Percentiles rank a stretch among this genome's conserved stretches.
Evolutionary conservation across 345 rosid species (phyloP).

Genomic region (Eucalyptus microcorys): DNA sequence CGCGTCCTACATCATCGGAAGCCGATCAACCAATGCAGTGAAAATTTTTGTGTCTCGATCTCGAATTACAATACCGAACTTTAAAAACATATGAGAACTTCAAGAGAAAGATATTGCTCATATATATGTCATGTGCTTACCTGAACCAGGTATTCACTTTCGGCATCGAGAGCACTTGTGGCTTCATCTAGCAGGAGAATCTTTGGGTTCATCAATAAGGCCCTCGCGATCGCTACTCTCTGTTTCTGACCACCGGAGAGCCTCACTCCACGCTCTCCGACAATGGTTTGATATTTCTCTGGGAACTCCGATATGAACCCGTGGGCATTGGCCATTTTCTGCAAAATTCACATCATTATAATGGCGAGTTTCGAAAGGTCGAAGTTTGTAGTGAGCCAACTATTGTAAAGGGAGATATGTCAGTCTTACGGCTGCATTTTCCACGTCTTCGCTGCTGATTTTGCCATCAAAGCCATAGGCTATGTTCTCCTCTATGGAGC

Average conservation of each 20-base stretch:
- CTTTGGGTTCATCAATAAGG: conserved; percentile 76
- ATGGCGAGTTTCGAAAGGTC: not conserved
- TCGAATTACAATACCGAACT: not conserved
- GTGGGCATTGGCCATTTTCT: conserved; percentile 97
- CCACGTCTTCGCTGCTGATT: conserved; percentile 41
- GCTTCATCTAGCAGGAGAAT: conserved; percentile 86
- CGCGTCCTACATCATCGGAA: conserved; percentile 43
- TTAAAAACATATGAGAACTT: not conserved
- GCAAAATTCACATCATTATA: not conserved
- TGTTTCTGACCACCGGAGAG: conserved; percentile 96
- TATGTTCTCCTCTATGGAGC: conserved; percentile 46
- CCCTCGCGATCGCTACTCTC: conserved; percentile 87
- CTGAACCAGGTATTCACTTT: conserved; percentile 94
- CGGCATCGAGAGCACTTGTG: conserved; percentile 93
- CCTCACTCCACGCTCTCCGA: conserved; percentile 84
- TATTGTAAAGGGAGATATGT: not conserved
- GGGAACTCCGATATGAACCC: conserved; percentile 72
- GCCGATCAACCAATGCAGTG: not conserved
- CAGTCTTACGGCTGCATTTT: conserved; percentile 61
- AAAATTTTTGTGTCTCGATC: not conserved
- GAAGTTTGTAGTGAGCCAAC: not conserved
- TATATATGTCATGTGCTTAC: not conserved
- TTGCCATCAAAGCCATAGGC: conserved; percentile 69
- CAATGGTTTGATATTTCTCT: conserved; percentile 62
- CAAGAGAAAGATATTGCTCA: not conserved